Conservation (phyloP, 805 yeast genomes). For the Metschnikowia reukaufii region DNA sequence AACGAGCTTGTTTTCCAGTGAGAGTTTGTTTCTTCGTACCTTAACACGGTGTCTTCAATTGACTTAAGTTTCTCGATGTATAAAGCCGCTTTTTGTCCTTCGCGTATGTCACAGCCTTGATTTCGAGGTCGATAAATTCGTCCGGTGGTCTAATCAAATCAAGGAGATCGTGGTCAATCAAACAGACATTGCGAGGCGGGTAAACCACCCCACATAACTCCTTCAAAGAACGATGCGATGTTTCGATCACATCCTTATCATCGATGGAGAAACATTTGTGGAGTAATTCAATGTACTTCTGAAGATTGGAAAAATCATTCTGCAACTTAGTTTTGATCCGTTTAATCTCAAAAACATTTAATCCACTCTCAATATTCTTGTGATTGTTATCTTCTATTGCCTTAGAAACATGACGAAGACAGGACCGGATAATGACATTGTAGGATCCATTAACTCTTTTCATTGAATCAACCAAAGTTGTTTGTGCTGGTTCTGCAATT, state of each 20-base stretch:
- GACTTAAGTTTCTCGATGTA: constrained; percentile 42
- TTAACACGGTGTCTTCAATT: constrained; percentile 40
- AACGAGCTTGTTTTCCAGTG: constrained; percentile 61
- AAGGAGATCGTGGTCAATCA: constrained; percentile 45
- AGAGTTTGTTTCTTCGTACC: constrained; percentile 26
- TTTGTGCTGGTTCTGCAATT: constrained; percentile 68
- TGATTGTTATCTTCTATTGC: constrained; percentile 51
- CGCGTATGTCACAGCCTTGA: constrained; percentile 59
- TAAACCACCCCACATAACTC: constrained; percentile 28
- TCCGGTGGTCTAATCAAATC: constrained; percentile 63
- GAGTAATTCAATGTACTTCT: constrained; percentile 47
- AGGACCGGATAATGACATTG: constrained; percentile 47
- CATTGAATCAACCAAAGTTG: constrained; percentile 64
- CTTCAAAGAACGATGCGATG: constrained; percentile 54
- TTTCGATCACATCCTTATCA: constrained; percentile 50
- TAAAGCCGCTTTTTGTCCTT: constrained; percentile 55
- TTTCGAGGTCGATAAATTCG: constrained; percentile 53
- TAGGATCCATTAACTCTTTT: constrained; percentile 70
- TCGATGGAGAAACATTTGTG: constrained; percentile 57
- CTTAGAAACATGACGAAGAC: constrained; percentile 49
- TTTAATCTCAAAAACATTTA: constrained; percentile 55
- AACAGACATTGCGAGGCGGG: constrained; percentile 44
- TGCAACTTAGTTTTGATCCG: constrained; percentile 59
- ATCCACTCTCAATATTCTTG: constrained; percentile 62
- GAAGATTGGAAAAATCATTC: constrained; percentile 55